A percentile compares a stretch with the other conserved stretches of the same genome.
Conservation (phyloP, 1,284 basidiomycete genomes). For the Ustilago crameri region DNA sequence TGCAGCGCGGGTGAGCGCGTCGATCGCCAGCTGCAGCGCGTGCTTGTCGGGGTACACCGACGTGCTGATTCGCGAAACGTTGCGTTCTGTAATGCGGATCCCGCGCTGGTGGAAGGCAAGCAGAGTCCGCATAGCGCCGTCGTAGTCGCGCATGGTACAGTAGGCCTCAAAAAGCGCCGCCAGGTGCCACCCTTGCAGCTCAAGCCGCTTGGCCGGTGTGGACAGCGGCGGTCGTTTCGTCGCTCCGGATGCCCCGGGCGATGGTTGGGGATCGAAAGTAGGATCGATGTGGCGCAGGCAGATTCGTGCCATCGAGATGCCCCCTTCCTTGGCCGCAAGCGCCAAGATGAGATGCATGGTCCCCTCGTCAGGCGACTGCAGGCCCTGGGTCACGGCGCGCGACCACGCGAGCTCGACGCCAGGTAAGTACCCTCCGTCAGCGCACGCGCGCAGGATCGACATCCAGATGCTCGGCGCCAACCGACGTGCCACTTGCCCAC, state of each 20-base stretch:
- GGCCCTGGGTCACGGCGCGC: conserved; percentile 23
- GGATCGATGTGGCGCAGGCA: conserved; percentile 30
- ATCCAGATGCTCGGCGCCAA: conserved; percentile 54
- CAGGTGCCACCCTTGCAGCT: conserved; percentile 55
- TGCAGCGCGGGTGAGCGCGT: conserved; percentile 16
- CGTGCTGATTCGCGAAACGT: conserved; percentile 25
- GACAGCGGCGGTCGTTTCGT: conserved; percentile 3
- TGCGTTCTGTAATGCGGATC: conserved; percentile 11
- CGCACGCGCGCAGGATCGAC: conserved; percentile 49
- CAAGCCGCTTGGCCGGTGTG: conserved; percentile 3
- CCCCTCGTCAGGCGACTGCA: conserved; percentile 51
- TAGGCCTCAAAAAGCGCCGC: conserved; percentile 55
- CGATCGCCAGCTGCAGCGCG: conserved; percentile 17
- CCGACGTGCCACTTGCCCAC: conserved; percentile 21
- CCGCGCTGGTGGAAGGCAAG: conserved; percentile 9
- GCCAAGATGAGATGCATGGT: conserved; percentile 38
- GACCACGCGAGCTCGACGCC: conserved; percentile 58
- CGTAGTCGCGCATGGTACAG: conserved; percentile 35
- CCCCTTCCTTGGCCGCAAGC: conserved; percentile 46
- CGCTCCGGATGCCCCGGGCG: no score
- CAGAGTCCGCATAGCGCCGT: conserved; percentile 38
- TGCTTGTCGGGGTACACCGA: conserved; percentile 19
- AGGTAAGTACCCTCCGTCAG: conserved; percentile 46
- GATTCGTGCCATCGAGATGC: conserved; percentile 26
- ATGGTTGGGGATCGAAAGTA: conserved; percentile 3